Conservation (phyloP, 305 asterid species). For the Coffea humblotiana region DNA sequence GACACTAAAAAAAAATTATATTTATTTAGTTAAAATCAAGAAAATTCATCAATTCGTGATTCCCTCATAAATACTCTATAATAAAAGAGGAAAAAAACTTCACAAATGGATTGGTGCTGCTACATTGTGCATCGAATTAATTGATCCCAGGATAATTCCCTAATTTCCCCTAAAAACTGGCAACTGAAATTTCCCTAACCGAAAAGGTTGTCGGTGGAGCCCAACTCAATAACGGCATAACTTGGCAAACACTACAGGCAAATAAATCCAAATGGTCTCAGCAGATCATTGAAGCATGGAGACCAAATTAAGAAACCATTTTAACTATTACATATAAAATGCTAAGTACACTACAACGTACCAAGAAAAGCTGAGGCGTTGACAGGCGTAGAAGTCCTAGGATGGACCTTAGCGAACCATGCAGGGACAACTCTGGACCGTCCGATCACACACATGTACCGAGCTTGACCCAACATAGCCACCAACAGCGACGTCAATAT, state of each 20-base stretch:
- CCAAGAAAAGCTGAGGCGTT: slow-evolving; percentile 88
- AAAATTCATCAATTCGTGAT: neutral
- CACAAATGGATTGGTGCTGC: neutral
- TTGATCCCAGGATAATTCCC: slow-evolving; percentile 22
- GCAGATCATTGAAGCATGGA: neutral
- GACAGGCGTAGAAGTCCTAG: slow-evolving; percentile 75
- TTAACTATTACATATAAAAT: too few relatives aligned
- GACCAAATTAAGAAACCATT: neutral
- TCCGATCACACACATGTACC: slow-evolving; percentile 96
- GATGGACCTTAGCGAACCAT: slow-evolving; percentile 89
- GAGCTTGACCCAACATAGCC: slow-evolving; percentile 93
- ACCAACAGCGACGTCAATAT: slow-evolving; percentile 84
- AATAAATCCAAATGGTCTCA: neutral
- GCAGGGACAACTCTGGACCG: slow-evolving; percentile 79
- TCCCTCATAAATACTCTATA: neutral
- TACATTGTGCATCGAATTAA: neutral
- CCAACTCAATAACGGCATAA: slow-evolving; percentile 36
- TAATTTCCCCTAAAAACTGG: neutral
- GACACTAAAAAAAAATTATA: too few relatives aligned
- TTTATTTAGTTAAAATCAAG: neutral
- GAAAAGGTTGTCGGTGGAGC: slow-evolving; percentile 47
- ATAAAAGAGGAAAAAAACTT: neutral
- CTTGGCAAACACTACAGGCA: slow-evolving; percentile 22
- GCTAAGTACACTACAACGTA: slow-evolving; percentile 18
- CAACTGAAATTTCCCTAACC: slow-evolving; percentile 9